Conservation (phyloP, 139 green algal species). For the Pleodorina starrii region DNA sequence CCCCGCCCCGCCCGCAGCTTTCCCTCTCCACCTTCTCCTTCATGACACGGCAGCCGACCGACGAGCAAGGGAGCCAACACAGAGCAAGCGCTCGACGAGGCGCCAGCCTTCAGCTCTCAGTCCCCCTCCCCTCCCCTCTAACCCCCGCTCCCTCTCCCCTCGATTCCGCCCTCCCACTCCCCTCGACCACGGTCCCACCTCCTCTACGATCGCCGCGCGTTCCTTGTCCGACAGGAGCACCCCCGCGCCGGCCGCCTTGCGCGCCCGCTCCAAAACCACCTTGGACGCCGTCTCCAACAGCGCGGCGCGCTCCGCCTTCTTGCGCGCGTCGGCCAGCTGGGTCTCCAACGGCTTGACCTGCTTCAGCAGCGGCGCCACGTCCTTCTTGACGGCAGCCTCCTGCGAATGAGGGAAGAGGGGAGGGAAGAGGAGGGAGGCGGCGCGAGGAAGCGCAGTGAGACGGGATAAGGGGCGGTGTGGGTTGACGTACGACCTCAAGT, state of each 20-base stretch:
- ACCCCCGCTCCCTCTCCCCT: too few species aligned
- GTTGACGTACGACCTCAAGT: too few species aligned
- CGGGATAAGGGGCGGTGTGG: too few species aligned
- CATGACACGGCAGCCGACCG: too few species aligned
- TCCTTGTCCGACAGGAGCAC: slow-evolving; percentile 39
- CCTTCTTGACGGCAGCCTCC: slow-evolving; percentile 37
- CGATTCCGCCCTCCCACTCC: too few species aligned
- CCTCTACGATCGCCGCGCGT: slow-evolving; percentile 1
- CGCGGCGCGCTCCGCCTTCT: slow-evolving; percentile 11
- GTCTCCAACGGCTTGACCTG: slow-evolving; percentile 22
- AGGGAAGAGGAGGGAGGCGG: neutral
- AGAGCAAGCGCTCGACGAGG: too few species aligned
- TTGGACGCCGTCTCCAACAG: slow-evolving; percentile 30
- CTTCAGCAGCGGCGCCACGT: slow-evolving; percentile 16
- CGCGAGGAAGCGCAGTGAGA: neutral
- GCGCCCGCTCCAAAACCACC: slow-evolving; percentile 47
- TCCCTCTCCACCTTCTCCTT: too few species aligned
- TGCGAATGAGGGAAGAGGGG: neutral
- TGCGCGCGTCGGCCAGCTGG: neutral
- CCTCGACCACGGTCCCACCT: slow-evolving; percentile 14
- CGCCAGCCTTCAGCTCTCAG: too few species aligned
- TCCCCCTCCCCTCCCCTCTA: too few species aligned
- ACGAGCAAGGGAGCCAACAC: too few species aligned
- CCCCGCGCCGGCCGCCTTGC: slow-evolving; percentile 25
- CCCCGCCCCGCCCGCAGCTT: too few species aligned